Evolutionary conservation across 345 rosid species (phyloP).

Genomic region (Boechera retrofracta): DNA sequence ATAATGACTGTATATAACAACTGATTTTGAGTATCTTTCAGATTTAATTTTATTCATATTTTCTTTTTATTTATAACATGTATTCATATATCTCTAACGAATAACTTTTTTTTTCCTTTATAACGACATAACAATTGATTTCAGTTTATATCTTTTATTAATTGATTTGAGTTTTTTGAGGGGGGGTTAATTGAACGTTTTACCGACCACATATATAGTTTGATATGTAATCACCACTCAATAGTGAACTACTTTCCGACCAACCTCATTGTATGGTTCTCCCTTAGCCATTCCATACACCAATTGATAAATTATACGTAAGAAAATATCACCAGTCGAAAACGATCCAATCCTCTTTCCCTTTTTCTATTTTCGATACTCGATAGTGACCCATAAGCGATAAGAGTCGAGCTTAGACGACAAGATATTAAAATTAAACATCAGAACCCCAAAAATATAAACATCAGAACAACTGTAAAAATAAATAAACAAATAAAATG

Average conservation of each 20-base stretch:
- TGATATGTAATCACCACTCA: constrained; percentile 29
- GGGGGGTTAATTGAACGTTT: background rate
- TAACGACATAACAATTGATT: background rate
- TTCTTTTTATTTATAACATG: background rate
- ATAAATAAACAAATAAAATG: background rate
- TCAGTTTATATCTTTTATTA: background rate
- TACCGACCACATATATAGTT: constrained; percentile 21
- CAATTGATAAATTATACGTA: background rate
- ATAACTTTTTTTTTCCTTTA: background rate
- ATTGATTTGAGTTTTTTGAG: background rate
- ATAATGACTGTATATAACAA: background rate
- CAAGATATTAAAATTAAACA: constrained; percentile 11
- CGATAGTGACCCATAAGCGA: constrained; percentile 24
- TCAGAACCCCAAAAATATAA: background rate
- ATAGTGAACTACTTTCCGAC: constrained; percentile 39
- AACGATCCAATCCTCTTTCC: too few species aligned
- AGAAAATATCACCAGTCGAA: background rate
- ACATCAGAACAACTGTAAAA: constrained; percentile 25
- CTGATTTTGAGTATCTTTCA: background rate
- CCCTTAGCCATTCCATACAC: constrained; percentile 5
- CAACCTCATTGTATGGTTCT: constrained; percentile 41
- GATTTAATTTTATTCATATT: background rate
- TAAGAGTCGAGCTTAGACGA: constrained; percentile 20
- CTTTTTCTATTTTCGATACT: too few species aligned
- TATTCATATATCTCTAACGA: background rate